Evolutionary conservation across 75 land plant species (phyloP).

Genomic region (Cupressus sempervirens): DNA sequence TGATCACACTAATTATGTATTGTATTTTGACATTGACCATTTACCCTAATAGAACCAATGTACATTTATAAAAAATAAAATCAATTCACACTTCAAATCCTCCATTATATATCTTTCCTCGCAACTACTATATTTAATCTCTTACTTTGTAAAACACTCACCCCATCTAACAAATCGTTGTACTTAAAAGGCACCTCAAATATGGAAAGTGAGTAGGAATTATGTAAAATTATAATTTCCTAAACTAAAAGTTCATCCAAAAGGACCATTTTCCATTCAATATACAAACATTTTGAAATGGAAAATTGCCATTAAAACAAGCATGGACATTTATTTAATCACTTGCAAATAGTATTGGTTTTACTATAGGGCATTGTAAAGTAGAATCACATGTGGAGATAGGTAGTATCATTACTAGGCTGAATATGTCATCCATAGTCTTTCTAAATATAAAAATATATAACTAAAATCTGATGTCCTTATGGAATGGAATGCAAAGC

Average conservation of each 20-base stretch:
- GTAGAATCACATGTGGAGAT: neutral
- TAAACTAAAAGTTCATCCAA: no score
- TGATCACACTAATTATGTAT: no score
- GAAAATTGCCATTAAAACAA: neutral
- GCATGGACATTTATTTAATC: neutral
- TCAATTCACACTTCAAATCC: no score
- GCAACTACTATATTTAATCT: no score
- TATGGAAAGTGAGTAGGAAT: neutral
- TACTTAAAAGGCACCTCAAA: neutral
- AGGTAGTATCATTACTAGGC: neutral
- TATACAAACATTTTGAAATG: neutral
- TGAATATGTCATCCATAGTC: neutral
- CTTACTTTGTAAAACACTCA: no score
- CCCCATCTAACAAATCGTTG: no score
- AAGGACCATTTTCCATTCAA: neutral
- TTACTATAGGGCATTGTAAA: neutral
- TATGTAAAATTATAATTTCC: no score
- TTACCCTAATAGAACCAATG: no score
- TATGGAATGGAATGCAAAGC: neutral
- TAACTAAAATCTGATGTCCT: slow-evolving; percentile 6
- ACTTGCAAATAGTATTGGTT: neutral
- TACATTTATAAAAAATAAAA: no score
- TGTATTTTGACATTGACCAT: no score
- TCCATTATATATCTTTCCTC: no score
- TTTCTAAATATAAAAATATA: slow-evolving; percentile 6